phyloP scores from a whole-genome alignment of 2,329 filamentous ascomycete species.

The Tothia fuscella region DNA sequence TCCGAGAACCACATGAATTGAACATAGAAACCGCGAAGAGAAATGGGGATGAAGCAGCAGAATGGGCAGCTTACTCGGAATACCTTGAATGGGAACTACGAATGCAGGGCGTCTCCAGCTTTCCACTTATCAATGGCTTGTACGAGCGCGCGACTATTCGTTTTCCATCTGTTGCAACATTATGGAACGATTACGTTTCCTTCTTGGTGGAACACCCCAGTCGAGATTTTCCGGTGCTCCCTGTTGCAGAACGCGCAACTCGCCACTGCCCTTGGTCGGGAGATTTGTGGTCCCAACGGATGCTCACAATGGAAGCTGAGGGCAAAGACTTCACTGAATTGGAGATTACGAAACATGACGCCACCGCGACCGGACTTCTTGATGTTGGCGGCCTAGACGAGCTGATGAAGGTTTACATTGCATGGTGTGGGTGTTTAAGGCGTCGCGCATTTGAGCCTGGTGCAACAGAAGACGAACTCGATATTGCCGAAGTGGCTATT shows the following conservation, averaged over 20 bases:
- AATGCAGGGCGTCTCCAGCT: slow-evolving; percentile 41
- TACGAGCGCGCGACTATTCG: slow-evolving; percentile 67
- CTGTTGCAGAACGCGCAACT: slow-evolving; percentile 69
- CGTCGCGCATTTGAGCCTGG: slow-evolving; percentile 66
- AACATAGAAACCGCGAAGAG: slow-evolving; percentile 49
- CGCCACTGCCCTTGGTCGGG: slow-evolving; percentile 91
- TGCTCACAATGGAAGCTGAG: slow-evolving; percentile 72
- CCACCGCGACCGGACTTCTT: slow-evolving; percentile 73
- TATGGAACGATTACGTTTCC: slow-evolving; percentile 77
- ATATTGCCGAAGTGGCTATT: slow-evolving; percentile 83
- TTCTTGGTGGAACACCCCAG: slow-evolving; percentile 47
- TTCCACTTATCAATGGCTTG: slow-evolving; percentile 46
- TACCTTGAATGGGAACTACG: slow-evolving; percentile 82
- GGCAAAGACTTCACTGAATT: slow-evolving; percentile 66
- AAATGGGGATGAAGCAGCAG: slow-evolving; percentile 42
- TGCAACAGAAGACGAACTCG: slow-evolving; percentile 62
- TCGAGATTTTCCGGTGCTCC: slow-evolving; percentile 41
- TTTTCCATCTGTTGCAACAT: slow-evolving; percentile 59
- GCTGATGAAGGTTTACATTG: slow-evolving; percentile 79
- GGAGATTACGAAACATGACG: slow-evolving; percentile 81
- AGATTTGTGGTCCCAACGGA: slow-evolving; percentile 77
- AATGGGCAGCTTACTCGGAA: slow-evolving; percentile 44
- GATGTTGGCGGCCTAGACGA: slow-evolving; percentile 79
- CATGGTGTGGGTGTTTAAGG: slow-evolving; percentile 90
- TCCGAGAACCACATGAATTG: slow-evolving; percentile 57